Evolutionary conservation across 306 rosid species (phyloP), one percentile per base, ranked within the genome.

Genomic region (Prunus mongolica): DNA sequence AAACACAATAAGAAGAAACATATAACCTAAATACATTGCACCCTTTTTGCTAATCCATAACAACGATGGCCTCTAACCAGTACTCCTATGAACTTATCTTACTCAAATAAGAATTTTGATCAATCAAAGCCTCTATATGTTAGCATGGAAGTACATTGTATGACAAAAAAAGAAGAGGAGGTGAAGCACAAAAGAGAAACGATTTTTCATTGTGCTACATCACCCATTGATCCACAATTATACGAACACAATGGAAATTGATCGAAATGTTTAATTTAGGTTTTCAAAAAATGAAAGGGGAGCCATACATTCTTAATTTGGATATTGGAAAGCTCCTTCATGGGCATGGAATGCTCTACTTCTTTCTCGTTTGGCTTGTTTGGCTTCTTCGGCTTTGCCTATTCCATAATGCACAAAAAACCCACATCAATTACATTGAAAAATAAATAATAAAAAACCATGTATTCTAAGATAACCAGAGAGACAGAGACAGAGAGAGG

Each of bases 221-320:
- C 18, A 12, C 44, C 4, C 24, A 60, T 62, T 45, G 56, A 60
- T 73, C 57, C 77, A 27, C 25, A 18, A 60, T 6, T 51, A 13
- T 8, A 8, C 4, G 9, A 49, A 30, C 70, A 49, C 24, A 18
- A 64, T 1, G n/a, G 2, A 75, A 49, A 49, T 28, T 8, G 3
- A 60, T 0, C 14, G 9, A 25, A 25, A 60, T 16, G 38, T 60
- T 60, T 25, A 65, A 63, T 63, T 69, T 46, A 58, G 51, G 28
- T 52, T 14, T 14, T 64, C 25, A 14, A 10, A 54, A 4, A 12
- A 16, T 5, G 1, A 11, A 28, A 10, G 22, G 47, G 41, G 20
- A 27, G 16, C 19, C 88, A 78, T 84, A 91, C 98, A 57, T 83
- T 89, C 63, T 80, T 86, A 18, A 75, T 63, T 73, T 60, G 76